phyloP scores from a whole-genome alignment of 2,329 filamentous ascomycete species.

The Aspergillus pseudoviridinutans region DNA sequence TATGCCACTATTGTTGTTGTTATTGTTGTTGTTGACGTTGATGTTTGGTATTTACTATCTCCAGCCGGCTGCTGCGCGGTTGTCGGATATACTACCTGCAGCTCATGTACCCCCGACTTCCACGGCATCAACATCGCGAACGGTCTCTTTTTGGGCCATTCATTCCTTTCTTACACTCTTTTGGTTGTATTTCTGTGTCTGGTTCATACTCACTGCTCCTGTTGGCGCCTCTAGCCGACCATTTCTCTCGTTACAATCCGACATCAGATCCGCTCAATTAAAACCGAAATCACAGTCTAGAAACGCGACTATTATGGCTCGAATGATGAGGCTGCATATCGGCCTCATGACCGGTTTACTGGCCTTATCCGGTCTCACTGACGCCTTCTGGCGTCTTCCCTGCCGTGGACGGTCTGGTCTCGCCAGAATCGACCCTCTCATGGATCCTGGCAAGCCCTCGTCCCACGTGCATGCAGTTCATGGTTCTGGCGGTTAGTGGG shows the following conservation, averaged over 20 bases:
- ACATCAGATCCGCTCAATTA: slow-evolving; percentile 11
- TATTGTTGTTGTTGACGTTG: background rate
- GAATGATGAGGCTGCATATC: slow-evolving; percentile 12
- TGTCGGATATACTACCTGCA: background rate
- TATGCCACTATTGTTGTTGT: background rate
- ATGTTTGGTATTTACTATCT: background rate
- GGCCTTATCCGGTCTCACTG: slow-evolving; percentile 34
- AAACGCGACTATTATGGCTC: slow-evolving; percentile 8
- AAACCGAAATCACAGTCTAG: slow-evolving; percentile 9
- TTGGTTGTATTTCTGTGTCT: background rate
- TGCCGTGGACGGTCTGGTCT: slow-evolving; percentile 68
- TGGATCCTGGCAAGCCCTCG: slow-evolving; percentile 57
- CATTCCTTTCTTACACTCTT: background rate
- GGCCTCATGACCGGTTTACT: slow-evolving; percentile 23
- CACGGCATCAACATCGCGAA: background rate
- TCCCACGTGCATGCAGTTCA: slow-evolving; percentile 71
- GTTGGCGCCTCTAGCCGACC: slow-evolving; percentile 13
- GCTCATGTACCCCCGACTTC: background rate
- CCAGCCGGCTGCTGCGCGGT: background rate
- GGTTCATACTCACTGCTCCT: slow-evolving; percentile 10
- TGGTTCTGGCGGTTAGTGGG: slow-evolving; percentile 67
- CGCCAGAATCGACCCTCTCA: slow-evolving; percentile 72
- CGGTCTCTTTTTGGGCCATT: background rate
- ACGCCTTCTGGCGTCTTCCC: slow-evolving; percentile 87
- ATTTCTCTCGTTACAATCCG: slow-evolving; percentile 6